Evolutionary conservation across 495 filamentous ascomycete species (phyloP).

Genomic region (Friedmanniomyces simplex): DNA sequence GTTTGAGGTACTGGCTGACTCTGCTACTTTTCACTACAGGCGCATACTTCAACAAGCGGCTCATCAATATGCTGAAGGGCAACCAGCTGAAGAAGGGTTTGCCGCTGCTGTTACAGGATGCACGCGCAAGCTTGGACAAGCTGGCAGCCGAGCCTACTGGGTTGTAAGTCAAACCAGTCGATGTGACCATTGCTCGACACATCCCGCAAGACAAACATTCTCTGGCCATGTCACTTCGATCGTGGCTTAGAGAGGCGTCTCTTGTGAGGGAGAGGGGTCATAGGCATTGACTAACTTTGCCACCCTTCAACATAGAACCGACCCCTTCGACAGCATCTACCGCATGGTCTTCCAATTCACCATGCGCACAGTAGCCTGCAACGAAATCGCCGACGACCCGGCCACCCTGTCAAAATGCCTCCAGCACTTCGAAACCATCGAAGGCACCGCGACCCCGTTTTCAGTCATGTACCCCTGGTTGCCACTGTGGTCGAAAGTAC

Average conservation of each 20-base stretch:
- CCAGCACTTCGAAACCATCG: slow-evolving; percentile 30
- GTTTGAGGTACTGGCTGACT: too few species aligned
- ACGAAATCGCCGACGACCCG: slow-evolving; percentile 36
- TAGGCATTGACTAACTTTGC: too few species aligned
- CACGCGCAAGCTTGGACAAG: slow-evolving; percentile 22
- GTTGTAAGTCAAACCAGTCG: neutral
- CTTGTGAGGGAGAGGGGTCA: too few species aligned
- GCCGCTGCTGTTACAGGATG: slow-evolving; percentile 27
- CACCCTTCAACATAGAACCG: slow-evolving; percentile 14
- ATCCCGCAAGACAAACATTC: too few species aligned
- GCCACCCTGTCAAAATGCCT: slow-evolving; percentile 29
- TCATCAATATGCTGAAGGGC: slow-evolving; percentile 11
- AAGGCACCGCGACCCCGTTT: slow-evolving; percentile 19
- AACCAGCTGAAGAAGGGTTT: slow-evolving; percentile 25
- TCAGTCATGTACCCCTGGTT: slow-evolving; percentile 35
- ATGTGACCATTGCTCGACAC: too few species aligned
- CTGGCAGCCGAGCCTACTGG: slow-evolving; percentile 21
- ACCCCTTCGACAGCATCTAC: slow-evolving; percentile 36
- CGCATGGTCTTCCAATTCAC: slow-evolving; percentile 36
- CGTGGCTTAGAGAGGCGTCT: too few species aligned
- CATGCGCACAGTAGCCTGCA: slow-evolving; percentile 27
- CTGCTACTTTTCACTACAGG: neutral
- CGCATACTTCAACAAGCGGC: slow-evolving; percentile 6
- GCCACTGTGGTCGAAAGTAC: slow-evolving; percentile 24
- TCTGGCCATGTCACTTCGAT: too few species aligned